Conservation (phyloP, 129 eudicot species). For the Smallanthus sonchifolius region DNA sequence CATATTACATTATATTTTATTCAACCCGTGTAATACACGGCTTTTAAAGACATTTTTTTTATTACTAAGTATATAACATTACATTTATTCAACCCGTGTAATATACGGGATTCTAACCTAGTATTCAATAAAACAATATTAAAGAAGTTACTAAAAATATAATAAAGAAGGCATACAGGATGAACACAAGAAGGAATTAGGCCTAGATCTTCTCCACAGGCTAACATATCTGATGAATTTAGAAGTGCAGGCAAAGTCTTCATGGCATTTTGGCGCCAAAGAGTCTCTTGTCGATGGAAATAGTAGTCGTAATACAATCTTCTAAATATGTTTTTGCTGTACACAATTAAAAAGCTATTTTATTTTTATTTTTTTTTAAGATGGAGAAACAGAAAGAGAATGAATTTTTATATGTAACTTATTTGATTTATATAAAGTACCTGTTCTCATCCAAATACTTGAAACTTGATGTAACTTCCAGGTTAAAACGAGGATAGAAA, state of each 20-base stretch:
- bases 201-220: conserved; percentile 99
- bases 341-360: background rate
- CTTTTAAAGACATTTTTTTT: no score
- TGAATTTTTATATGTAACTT: background rate
- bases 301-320: conserved; percentile 93
- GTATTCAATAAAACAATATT: background rate
- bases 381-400: background rate
- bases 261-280: conserved; percentile 96
- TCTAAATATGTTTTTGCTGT: conserved; percentile 81
- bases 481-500: conserved; percentile 95
- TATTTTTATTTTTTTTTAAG: background rate
- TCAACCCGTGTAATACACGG: no score
- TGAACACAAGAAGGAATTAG: conserved; percentile 98
- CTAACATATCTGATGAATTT: conserved; percentile 95
- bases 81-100: no score
- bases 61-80: no score
- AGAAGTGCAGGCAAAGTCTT: conserved; percentile 92
- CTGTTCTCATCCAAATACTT: conserved; percentile 79
- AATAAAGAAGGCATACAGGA: conserved; percentile 57
- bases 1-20: no score
- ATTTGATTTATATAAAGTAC: conserved; percentile 29
- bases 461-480: conserved; percentile 92
- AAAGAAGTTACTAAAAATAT: background rate
- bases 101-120: no score
- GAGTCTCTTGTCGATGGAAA: conserved; percentile 87